phyloP scores from a whole-genome alignment of 1,284 basidiomycete species.

The Vanrija humicola region DNA sequence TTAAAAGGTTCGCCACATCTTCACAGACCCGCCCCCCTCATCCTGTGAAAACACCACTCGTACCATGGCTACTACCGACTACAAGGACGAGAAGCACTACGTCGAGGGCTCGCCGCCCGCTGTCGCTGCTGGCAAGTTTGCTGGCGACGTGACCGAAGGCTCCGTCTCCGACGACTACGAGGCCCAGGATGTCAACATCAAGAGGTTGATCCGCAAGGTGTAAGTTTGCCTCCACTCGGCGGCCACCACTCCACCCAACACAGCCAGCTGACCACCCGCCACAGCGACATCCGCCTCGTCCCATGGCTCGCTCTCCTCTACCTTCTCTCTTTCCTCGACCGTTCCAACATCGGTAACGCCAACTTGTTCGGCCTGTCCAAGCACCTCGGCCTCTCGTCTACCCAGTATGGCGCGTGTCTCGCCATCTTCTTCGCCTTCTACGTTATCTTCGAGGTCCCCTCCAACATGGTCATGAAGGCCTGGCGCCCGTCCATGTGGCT shows the following conservation, averaged over 20 bases:
- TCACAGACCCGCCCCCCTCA: too few relatives aligned
- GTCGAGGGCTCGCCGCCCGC: too few relatives aligned
- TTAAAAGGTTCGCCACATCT: too few relatives aligned
- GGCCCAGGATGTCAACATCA: constrained; percentile 10
- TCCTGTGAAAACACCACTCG: too few relatives aligned
- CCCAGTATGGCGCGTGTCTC: constrained; percentile 31
- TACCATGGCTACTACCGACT: too few relatives aligned
- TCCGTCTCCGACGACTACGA: background rate
- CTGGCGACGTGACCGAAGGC: background rate
- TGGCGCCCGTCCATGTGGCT: constrained; percentile 32
- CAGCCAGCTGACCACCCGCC: background rate
- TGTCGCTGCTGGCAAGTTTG: too few relatives aligned
- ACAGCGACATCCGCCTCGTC: constrained; percentile 28
- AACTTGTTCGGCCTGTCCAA: constrained; percentile 31
- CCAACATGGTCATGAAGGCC: constrained; percentile 57
- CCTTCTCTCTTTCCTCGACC: constrained; percentile 65
- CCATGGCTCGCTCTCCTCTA: constrained; percentile 57
- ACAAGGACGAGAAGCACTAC: too few relatives aligned
- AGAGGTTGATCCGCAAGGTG: constrained; percentile 9
- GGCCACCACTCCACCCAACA: too few relatives aligned
- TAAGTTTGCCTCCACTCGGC: background rate
- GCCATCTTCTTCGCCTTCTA: constrained; percentile 45
- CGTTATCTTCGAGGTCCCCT: constrained; percentile 53
- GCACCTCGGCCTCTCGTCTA: constrained; percentile 23
- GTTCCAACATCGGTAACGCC: constrained; percentile 65